Percentiles rank a stretch among this genome's conserved stretches.
These are phyloP conservation scores for Lodderomyces metapsilosis DNA, from an alignment of 1,139 yeast genomes.

Conservation along the genomic window DNA sequence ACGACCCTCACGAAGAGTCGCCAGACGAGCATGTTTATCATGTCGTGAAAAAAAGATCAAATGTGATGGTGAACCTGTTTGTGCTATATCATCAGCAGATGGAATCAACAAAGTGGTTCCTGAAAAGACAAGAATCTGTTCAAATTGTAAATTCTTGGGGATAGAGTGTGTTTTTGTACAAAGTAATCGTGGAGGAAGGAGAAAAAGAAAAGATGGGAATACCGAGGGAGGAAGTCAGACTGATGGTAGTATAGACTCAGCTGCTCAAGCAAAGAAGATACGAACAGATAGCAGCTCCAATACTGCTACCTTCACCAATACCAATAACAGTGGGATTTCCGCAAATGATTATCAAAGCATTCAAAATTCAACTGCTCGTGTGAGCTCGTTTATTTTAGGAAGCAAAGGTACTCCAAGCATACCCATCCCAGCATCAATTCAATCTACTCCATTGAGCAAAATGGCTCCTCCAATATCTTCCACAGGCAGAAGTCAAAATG, in stretches of 20 bases:
- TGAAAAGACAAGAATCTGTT: constrained; percentile 31
- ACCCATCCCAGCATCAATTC: not conserved
- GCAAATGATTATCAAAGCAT: not conserved
- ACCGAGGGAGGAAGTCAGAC: not conserved
- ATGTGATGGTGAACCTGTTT: constrained; percentile 56
- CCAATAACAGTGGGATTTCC: too few relatives aligned
- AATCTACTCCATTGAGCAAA: not conserved
- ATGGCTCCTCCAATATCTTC: not conserved
- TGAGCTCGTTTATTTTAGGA: constrained; percentile 11
- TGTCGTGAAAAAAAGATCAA: constrained; percentile 64
- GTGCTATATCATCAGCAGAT: constrained; percentile 19
- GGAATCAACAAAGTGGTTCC: constrained; percentile 17
- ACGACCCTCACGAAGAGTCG: constrained; percentile 29
- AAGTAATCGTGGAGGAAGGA: constrained; percentile 58
- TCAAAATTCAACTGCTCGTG: constrained; percentile 10
- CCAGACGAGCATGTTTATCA: constrained; percentile 58
- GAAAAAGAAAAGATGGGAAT: constrained; percentile 27
- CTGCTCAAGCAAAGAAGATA: not conserved
- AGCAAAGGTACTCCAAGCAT: not conserved
- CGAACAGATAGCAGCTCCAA: constrained; percentile 1
- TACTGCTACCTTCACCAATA: not conserved
- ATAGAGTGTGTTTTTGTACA: constrained; percentile 58
- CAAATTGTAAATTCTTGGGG: constrained; percentile 51
- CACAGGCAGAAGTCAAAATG: not conserved
- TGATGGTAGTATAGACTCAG: not conserved